Evolutionary conservation across 2,329 filamentous ascomycete genomes (phyloP), one percentile per base, ranked within the genome.

Genomic region (Dactylellina cionopaga): DNA sequence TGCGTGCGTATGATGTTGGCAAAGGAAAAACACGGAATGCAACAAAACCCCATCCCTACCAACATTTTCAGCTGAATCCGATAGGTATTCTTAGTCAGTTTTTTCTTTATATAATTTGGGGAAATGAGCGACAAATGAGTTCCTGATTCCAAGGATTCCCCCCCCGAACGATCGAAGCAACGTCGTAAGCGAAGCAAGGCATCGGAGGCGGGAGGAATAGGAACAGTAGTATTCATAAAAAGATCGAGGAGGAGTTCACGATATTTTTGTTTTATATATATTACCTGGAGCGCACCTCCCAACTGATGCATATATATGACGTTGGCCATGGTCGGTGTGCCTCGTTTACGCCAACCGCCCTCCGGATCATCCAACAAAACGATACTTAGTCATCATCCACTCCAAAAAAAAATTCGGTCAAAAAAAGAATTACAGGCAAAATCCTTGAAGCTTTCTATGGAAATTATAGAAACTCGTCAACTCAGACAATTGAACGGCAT

Each of bases 401-500:
- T n/a, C n/a, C n/a, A n/a, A n/a, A n/a, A 44, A 41, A 41, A 15
- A 41, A 13, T 22, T 44, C 41, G 41, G 11, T 44, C 10, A 17
- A 22, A 41, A 41, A 41, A 5, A 41, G 19, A 22, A 24, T 9
- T 22, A 49, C 62, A 49, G 27, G 51, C 62, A 58, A 47, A 65
- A 66, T 66, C 62, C 62, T 49, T 56, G 62, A 66, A 58, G 27
- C 24, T 15, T 31, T 49, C 58, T 27, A 11, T n/a, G n/a, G n/a
- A n/a, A n/a, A n/a, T 19, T 31, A 43, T 19, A 44, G 11, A 43
- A 63, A 44, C 51, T 49, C 62, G 62, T 58, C 43, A 66, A 66
- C 62, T 56, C 44, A 58, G 51, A 66, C 62, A 64, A n/a, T n/a
- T n/a, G n/a, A n/a, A n/a, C n/a, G n/a, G n/a, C 24, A 52, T 44